Conservation (phyloP, 345 rosid species). For the Tarenaya hassleriana region DNA sequence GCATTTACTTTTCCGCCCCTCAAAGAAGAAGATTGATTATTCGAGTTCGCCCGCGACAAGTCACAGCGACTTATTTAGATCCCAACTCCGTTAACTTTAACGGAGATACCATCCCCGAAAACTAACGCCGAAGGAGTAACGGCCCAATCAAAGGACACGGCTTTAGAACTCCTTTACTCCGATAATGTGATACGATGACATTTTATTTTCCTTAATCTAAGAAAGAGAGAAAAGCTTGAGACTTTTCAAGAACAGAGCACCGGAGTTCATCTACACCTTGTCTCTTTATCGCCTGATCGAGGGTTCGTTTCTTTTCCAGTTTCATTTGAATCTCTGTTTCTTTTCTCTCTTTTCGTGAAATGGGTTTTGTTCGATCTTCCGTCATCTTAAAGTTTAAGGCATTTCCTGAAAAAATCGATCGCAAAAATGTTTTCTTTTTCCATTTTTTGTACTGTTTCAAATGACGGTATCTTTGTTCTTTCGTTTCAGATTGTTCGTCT, state of each 20-base stretch:
- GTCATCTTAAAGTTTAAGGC: neutral
- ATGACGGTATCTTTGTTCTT: no score
- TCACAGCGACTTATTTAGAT: constrained; percentile 18
- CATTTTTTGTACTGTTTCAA: no score
- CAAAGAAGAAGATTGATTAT: no score
- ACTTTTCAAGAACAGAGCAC: constrained; percentile 12
- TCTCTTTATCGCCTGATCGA: constrained; percentile 17
- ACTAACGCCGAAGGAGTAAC: neutral
- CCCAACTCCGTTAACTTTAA: constrained; percentile 20
- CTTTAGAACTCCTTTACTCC: constrained; percentile 13
- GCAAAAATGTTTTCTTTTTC: neutral
- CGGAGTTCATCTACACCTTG: neutral
- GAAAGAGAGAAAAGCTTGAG: constrained; percentile 12
- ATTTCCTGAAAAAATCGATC: no score
- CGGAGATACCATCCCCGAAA: neutral
- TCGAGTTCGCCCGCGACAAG: no score
- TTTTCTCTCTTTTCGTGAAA: neutral
- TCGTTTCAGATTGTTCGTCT: no score
- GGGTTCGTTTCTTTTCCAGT: constrained; percentile 23
- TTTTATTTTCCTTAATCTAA: constrained; percentile 8
- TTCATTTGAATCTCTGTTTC: constrained; percentile 22
- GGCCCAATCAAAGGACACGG: neutral
- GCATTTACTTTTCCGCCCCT: no score
- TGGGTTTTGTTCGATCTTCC: constrained; percentile 8
- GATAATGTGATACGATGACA: constrained; percentile 1